Evolutionary conservation across 768 basidiomycete species (phyloP).

Genomic region (Coprinopsis strossmayeri): DNA sequence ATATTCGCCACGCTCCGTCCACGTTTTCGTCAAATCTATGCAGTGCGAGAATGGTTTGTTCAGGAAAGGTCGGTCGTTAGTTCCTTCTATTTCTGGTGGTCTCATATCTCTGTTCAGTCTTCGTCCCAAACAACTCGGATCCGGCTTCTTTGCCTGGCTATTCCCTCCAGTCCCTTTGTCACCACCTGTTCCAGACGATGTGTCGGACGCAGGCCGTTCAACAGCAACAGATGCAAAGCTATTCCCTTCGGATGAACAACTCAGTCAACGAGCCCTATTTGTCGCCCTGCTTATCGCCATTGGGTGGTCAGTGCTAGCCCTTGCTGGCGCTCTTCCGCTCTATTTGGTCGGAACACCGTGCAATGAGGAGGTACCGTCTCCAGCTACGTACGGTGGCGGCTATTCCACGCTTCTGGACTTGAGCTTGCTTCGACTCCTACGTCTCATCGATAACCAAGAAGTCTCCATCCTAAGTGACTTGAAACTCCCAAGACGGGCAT

Average conservation of each 20-base stretch:
- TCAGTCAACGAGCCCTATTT: constrained; percentile 68
- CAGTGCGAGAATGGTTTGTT: constrained; percentile 71
- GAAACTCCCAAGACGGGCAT: constrained; percentile 26
- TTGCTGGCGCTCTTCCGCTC: constrained; percentile 67
- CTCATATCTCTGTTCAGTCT: constrained; percentile 40
- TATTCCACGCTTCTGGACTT: constrained; percentile 71
- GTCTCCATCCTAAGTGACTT: constrained; percentile 26
- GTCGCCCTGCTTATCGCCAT: constrained; percentile 55
- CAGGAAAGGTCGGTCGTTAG: constrained; percentile 53
- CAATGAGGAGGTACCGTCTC: constrained; percentile 42
- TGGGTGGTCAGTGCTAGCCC: constrained; percentile 62
- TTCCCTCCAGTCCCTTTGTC: constrained; percentile 64
- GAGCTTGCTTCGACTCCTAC: constrained; percentile 67
- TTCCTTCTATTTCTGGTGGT: too few species aligned
- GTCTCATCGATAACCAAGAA: constrained; percentile 42
- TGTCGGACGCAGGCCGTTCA: constrained; percentile 48
- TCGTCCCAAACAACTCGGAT: constrained; percentile 56
- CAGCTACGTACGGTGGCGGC: constrained; percentile 44
- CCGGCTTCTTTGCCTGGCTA: constrained; percentile 60
- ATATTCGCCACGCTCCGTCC: constrained; percentile 65
- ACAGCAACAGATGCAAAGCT: constrained; percentile 42
- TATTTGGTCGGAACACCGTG: constrained; percentile 69
- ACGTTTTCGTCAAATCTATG: constrained; percentile 66
- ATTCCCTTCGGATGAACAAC: constrained; percentile 72
- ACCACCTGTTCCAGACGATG: constrained; percentile 49